Percentiles rank a stretch among this genome's conserved stretches.
Conservation (phyloP, 2,329 filamentous ascomycete genomes). For the Hyphodiscus sp. region DNA sequence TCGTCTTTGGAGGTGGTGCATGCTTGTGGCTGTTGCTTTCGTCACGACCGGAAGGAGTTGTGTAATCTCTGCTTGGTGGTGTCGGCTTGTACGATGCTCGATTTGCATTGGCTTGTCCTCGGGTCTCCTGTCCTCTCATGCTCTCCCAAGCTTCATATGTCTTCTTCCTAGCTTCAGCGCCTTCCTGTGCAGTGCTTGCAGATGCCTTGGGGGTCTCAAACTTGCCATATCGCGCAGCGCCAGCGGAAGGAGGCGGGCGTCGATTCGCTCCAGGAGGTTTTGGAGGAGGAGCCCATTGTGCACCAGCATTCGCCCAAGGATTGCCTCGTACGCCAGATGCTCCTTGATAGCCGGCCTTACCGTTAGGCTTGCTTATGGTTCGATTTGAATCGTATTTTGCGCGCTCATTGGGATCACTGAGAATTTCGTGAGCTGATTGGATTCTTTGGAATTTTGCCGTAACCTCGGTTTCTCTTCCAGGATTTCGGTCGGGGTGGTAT, state of each 20-base stretch:
- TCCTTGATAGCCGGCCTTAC: constrained; percentile 12
- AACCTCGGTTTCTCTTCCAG: constrained; percentile 58
- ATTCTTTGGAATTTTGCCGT: constrained; percentile 65
- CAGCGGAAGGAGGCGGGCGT: constrained; percentile 24
- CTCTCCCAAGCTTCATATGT: constrained; percentile 30
- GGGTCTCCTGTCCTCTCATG: constrained; percentile 16
- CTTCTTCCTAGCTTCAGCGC: constrained; percentile 24
- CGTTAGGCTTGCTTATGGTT: constrained; percentile 9
- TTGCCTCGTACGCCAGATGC: constrained; percentile 26
- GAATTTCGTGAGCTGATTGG: constrained; percentile 62
- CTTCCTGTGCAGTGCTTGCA: constrained; percentile 24
- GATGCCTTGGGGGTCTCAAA: constrained; percentile 24
- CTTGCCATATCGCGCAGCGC: constrained; percentile 27
- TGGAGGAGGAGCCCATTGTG: constrained; percentile 18
- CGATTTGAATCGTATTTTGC: constrained; percentile 29
- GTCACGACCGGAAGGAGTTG: constrained; percentile 19
- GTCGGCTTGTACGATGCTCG: constrained; percentile 4
- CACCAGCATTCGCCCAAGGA: constrained; percentile 27
- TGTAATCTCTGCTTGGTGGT: constrained; percentile 16
- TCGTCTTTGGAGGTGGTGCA: constrained; percentile 13
- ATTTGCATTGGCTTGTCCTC: constrained; percentile 4
- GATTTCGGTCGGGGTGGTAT: constrained; percentile 67
- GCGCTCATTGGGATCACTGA: constrained; percentile 36
- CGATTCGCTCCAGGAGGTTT: neutral
- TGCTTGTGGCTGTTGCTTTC: constrained; percentile 18